These are phyloP conservation scores for Myxozyma neglecta DNA, from an alignment of 805 yeast species.

Conservation along the genomic window DNA sequence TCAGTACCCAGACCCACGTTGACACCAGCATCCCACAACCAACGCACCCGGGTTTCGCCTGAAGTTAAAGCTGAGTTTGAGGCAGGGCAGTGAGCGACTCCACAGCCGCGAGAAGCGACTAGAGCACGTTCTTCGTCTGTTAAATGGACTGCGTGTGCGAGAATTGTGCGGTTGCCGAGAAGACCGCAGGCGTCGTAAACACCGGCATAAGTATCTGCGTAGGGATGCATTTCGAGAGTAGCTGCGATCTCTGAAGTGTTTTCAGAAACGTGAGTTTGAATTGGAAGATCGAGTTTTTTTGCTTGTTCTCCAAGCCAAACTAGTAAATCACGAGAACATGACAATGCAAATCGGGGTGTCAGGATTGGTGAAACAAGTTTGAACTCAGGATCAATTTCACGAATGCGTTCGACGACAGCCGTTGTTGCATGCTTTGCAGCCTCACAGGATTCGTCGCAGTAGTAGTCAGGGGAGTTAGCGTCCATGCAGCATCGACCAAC, in stretches of 20 bases:
- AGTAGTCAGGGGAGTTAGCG: slow-evolving; percentile 70
- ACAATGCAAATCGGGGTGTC: slow-evolving; percentile 93
- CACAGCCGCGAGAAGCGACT: slow-evolving; percentile 56
- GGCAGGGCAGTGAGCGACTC: slow-evolving; percentile 91
- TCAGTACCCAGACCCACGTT: slow-evolving; percentile 83
- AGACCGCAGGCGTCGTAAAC: slow-evolving; percentile 70
- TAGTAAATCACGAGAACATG: slow-evolving; percentile 68
- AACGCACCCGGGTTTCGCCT: slow-evolving; percentile 83
- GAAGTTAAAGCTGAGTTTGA: slow-evolving; percentile 85
- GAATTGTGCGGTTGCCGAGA: slow-evolving; percentile 63
- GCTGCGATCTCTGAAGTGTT: slow-evolving; percentile 71
- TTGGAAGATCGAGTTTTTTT: slow-evolving; percentile 53
- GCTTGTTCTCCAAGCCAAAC: slow-evolving; percentile 61
- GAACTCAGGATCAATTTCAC: slow-evolving; percentile 52
- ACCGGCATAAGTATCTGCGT: slow-evolving; percentile 64
- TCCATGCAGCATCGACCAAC: slow-evolving; percentile 96
- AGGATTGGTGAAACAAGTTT: slow-evolving; percentile 67
- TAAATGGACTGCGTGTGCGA: slow-evolving; percentile 89
- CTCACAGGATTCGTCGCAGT: slow-evolving; percentile 55
- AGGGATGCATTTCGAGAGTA: slow-evolving; percentile 73
- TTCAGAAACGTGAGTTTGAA: slow-evolving; percentile 92
- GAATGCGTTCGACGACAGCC: slow-evolving; percentile 58
- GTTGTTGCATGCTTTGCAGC: slow-evolving; percentile 57
- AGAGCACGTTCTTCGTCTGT: slow-evolving; percentile 61
- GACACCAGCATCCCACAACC: slow-evolving; percentile 61